Conservation (phyloP, 768 basidiomycete species). For the Neoboletus brunneissimus region DNA sequence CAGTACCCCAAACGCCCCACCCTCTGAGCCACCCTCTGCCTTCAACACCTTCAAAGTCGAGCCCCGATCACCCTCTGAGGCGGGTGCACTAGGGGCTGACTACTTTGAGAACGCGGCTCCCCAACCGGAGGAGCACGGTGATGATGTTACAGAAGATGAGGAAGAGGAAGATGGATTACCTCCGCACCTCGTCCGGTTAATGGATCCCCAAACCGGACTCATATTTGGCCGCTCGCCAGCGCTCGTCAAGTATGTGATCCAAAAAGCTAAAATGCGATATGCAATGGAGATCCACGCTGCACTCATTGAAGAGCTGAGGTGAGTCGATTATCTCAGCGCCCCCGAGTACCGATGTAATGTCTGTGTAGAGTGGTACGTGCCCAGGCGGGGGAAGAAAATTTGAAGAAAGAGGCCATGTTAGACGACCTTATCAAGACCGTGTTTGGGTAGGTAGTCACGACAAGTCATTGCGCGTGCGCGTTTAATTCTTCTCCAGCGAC, state of each 20-base stretch:
- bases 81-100: constrained; percentile 29
- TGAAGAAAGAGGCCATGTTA: constrained; percentile 60
- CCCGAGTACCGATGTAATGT: neutral
- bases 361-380: constrained; percentile 39
- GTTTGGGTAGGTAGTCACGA: constrained; percentile 47
- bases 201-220: constrained; percentile 57
- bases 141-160: constrained; percentile 25
- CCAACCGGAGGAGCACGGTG: constrained; percentile 18
- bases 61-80: constrained; percentile 42
- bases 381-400: constrained; percentile 51
- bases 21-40: constrained; percentile 29
- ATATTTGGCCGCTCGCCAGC: constrained; percentile 66
- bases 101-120: constrained; percentile 30
- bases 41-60: constrained; percentile 70
- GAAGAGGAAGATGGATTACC: constrained; percentile 52
- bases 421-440: constrained; percentile 47
- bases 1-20: constrained; percentile 15
- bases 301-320: constrained; percentile 61
- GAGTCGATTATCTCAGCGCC: neutral
- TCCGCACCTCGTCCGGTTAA: constrained; percentile 46
- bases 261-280: constrained; percentile 71
- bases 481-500: constrained; percentile 18
- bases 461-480: neutral
- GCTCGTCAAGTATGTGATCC: constrained; percentile 67
- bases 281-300: constrained; percentile 64